These are phyloP conservation scores for Cercospora sp. DNA, from an alignment of 2,329 filamentous ascomycete species.

Conservation along the genomic window DNA sequence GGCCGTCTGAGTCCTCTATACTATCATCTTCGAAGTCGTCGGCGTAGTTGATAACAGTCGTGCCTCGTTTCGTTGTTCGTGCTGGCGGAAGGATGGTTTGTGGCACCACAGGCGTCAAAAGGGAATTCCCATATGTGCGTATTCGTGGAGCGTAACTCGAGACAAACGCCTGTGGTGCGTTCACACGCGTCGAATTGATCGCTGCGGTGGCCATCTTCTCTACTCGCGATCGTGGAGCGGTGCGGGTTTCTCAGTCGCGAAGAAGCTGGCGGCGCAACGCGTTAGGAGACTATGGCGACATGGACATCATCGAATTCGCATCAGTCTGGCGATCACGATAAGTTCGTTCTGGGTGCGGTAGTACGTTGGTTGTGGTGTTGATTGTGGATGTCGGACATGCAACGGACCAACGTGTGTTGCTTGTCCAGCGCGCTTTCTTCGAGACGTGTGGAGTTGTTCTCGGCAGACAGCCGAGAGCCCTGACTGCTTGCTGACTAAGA, in stretches of 20 bases:
- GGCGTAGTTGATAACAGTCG: slow-evolving; percentile 94
- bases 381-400: slow-evolving; percentile 6
- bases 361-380: not conserved
- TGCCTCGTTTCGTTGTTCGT: slow-evolving; percentile 94
- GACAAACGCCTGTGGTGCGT: slow-evolving; percentile 79
- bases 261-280: slow-evolving; percentile 13
- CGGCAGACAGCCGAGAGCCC: not conserved
- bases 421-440: slow-evolving; percentile 4
- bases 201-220: slow-evolving; percentile 26
- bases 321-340: slow-evolving; percentile 8
- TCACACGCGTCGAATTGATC: slow-evolving; percentile 40
- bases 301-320: slow-evolving; percentile 31
- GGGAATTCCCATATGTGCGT: slow-evolving; percentile 86
- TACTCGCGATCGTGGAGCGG: not conserved
- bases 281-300: slow-evolving; percentile 19
- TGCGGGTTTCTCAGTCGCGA: slow-evolving; percentile 13
- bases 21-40: slow-evolving; percentile 92
- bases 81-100: slow-evolving; percentile 65
- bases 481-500: not conserved
- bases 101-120: slow-evolving; percentile 80
- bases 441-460: slow-evolving; percentile 10
- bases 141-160: slow-evolving; percentile 89
- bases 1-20: slow-evolving; percentile 72
- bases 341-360: not conserved
- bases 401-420: slow-evolving; percentile 10